Conservation (phyloP, 495 filamentous ascomycete genomes). For the Daldinia grandis region DNA sequence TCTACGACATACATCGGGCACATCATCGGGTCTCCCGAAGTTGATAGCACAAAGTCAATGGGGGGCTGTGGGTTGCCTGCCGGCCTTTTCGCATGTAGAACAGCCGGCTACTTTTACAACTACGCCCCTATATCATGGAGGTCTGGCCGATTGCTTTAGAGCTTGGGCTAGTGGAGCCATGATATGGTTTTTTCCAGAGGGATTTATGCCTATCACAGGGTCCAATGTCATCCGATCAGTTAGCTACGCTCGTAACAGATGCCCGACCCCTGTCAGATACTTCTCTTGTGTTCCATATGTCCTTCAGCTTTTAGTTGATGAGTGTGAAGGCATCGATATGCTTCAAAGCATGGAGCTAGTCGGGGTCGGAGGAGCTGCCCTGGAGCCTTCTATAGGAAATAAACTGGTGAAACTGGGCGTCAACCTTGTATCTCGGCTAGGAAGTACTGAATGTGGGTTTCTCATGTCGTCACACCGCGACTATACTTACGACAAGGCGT, state of each 20-base stretch:
- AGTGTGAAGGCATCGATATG: conserved; percentile 45
- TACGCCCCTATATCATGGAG: conserved; percentile 69
- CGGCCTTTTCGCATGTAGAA: conserved; percentile 44
- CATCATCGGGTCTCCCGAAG: conserved; percentile 63
- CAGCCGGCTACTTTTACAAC: conserved; percentile 63
- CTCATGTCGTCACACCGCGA: conserved; percentile 60
- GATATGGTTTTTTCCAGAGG: conserved; percentile 65
- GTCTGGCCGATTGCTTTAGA: conserved; percentile 65
- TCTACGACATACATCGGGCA: conserved; percentile 62
- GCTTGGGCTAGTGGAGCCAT: conserved; percentile 59
- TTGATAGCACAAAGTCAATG: conserved; percentile 61
- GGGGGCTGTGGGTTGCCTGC: conserved; percentile 59
- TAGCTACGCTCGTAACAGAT: conserved; percentile 22
- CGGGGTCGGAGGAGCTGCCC: conserved; percentile 65
- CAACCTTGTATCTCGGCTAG: conserved; percentile 63
- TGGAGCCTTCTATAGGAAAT: conserved; percentile 57
- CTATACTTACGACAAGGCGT: conserved; percentile 64
- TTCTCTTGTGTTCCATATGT: conserved; percentile 68
- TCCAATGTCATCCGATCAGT: conserved; percentile 55
- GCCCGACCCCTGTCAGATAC: conserved; percentile 49
- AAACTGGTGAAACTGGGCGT: conserved; percentile 55
- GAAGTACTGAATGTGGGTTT: conserved; percentile 68
- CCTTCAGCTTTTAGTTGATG: conserved; percentile 56
- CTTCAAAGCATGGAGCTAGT: conserved; percentile 62
- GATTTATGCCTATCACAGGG: conserved; percentile 57